Base-by-base conservation (phyloP, 2,329 filamentous ascomycete genomes). In the Macrophomina pseudophaseolina region DNA sequence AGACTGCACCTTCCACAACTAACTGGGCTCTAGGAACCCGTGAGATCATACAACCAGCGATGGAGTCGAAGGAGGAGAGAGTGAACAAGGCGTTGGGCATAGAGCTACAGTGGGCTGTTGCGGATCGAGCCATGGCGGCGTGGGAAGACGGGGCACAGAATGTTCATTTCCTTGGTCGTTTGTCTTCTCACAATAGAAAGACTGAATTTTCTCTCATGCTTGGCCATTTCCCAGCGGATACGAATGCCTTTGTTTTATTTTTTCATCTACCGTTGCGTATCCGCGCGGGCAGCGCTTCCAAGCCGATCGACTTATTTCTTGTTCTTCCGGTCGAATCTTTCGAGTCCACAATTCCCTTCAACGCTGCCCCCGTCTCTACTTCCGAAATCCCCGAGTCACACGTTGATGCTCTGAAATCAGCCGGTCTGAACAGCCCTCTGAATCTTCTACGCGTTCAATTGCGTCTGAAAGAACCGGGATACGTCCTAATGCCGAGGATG, bases 151-250 rank as follows among this genome's bases (percentile, higher is more conserved):
- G n/a, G 44, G 18, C 16, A 32, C 58, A 7, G 16, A 9, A 62
- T 62, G 32, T 51, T 62, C 58, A 49, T 38, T 62, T 35, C 32
- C 44, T 62, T 35, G 58, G 58, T 62, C 58, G 58, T 11, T 38
- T 62, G 44, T 62, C 58, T 28, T 62, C 58, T 62, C 58, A 62
- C 44, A 62, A 62, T 62, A 62, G 46, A 62, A 62, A 62, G 58
- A 44, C 58, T 51, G 58, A 62, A 38, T 62, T 62, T 38, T 62
- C 58, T 9, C 42, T 62, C n/a, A 38, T 62, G 58, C 58, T 62
- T 62, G 58, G 58, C 5, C 58, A 62, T 35, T 38, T 33, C 28
- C 18, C 44, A 28, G 58, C 49, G n/a, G 58, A 62, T 7, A 38
- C n/a, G 44, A 38, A 62, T 49, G 58, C 32, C 35, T 62, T 16